Evolutionary conservation across 2,329 filamentous ascomycete species (phyloP), one percentile per base, ranked within the genome.

Genomic region (Ascomycota sp.): DNA sequence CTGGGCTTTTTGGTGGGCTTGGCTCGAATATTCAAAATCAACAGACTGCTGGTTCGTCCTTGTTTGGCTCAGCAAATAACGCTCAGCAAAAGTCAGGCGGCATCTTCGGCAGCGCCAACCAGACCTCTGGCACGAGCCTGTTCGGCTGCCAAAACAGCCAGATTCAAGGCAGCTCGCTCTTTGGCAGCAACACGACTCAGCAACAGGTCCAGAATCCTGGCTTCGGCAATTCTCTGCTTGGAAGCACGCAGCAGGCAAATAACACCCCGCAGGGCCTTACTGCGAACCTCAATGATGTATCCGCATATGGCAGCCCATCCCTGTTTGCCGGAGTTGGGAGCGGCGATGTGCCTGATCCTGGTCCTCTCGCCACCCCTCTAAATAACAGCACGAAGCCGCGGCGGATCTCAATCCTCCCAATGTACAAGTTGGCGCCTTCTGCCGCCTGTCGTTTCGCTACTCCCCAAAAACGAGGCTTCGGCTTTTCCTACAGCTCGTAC

Each of bases 401-500:
- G 51, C 78, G 82, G 47, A 73, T 69, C 38, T 76, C 79, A 8
- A 78, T 86, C 26, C 55, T 93, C 31, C 83, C 83, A 3, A 73
- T 89, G 47, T 83, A 86, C 58, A 89, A 85, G 54, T 65, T 92
- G 39, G 86, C 82, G 28, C 81, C 83, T 0, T 69, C 71, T 28
- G 80, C 80, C 22, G 74, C 79, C 7, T 76, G 77, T 15, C 76
- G 83, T 28, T 74, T 85, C 33, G 67, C 74, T 20, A 93, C 83
- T 0, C 83, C 85, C 1, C 79, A 83, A 41, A 86, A 82, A 55
- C 69, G 77, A 32, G 82, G 81, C 5, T 94, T 81, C 46, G 86
- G 86, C 3, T 92, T 94, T 49, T 83, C 78, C 2, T 94, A 94
- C 53, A 92, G 83, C 38, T 83, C 75, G 3, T 93, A 92, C 42